Conservation (phyloP, 108 stramenopile species). For the Hondaea fermentalgiana region DNA sequence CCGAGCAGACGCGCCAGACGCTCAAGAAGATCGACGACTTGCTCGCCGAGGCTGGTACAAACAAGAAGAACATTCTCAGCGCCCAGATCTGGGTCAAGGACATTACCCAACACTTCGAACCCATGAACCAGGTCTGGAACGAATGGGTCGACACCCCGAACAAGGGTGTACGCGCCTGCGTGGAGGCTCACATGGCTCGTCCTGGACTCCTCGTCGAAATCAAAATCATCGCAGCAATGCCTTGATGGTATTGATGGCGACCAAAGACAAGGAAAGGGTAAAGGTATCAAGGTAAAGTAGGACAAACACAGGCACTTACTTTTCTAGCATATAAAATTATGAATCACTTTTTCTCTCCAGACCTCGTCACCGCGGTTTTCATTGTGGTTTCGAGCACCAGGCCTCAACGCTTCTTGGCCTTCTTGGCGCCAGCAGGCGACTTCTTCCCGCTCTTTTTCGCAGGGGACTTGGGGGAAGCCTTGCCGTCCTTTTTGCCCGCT, state of each 20-base stretch:
- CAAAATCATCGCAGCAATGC: constrained; percentile 55
- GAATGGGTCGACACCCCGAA: constrained; percentile 59
- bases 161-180: constrained; percentile 58
- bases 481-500: background rate
- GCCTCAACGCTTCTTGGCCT: background rate
- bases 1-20: constrained; percentile 44
- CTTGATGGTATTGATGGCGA: background rate
- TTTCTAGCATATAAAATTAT: background rate
- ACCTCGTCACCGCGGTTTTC: background rate
- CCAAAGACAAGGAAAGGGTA: too few relatives aligned
- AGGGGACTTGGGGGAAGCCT: background rate
- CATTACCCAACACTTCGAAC: constrained; percentile 49
- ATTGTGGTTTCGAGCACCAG: background rate
- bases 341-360: background rate
- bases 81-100: constrained; percentile 61
- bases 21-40: constrained; percentile 52
- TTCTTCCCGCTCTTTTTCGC: background rate
- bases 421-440: background rate
- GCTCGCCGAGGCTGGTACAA: constrained; percentile 52
- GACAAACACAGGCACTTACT: too few relatives aligned
- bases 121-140: constrained; percentile 59
- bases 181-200: constrained; percentile 54
- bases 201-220: constrained; percentile 56
- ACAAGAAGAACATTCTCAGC: constrained; percentile 52
- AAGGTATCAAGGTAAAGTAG: too few relatives aligned